Percentiles rank a stretch among this genome's conserved stretches.
phyloP scores from a whole-genome alignment of 306 rosid species.

The Castanopsis chinensis region DNA sequence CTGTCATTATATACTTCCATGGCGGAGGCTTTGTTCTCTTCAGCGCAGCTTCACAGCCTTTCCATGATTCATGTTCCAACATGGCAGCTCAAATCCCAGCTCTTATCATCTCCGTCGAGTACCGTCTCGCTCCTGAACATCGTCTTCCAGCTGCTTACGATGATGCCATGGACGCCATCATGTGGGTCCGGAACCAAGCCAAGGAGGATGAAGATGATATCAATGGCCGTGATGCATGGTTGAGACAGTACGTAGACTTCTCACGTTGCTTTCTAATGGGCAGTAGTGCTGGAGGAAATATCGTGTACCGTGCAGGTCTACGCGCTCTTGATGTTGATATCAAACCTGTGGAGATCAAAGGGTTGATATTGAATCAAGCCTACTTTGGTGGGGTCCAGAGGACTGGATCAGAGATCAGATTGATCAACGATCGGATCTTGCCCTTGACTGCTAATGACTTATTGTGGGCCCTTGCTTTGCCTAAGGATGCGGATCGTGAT shows the following conservation, averaged over 20 bases:
- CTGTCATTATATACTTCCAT: constrained; percentile 58
- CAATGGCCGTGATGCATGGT: constrained; percentile 50
- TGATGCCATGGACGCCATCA: constrained; percentile 58
- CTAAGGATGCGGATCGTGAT: constrained; percentile 54
- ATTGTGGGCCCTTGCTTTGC: constrained; percentile 60
- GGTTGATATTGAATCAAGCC: constrained; percentile 45
- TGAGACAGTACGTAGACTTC: constrained; percentile 46
- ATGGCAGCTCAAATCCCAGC: constrained; percentile 33
- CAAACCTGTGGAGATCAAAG: constrained; percentile 40
- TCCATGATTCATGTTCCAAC: constrained; percentile 42
- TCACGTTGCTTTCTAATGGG: constrained; percentile 53
- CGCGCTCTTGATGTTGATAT: constrained; percentile 43
- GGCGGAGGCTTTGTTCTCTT: constrained; percentile 84
- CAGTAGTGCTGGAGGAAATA: constrained; percentile 60
- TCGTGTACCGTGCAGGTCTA: constrained; percentile 55
- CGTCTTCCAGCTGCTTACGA: constrained; percentile 88
- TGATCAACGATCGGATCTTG: constrained; percentile 34
- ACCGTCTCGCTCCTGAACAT: constrained; percentile 79
- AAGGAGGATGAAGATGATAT: background rate
- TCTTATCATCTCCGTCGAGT: constrained; percentile 54
- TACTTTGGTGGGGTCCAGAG: constrained; percentile 57
- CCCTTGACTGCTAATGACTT: constrained; percentile 58
- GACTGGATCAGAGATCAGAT: constrained; percentile 47
- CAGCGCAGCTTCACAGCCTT: constrained; percentile 44
- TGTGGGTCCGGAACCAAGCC: constrained; percentile 46